Conservation (phyloP, 192 early-diverging fungal genomes). For the Backusella circina region DNA sequence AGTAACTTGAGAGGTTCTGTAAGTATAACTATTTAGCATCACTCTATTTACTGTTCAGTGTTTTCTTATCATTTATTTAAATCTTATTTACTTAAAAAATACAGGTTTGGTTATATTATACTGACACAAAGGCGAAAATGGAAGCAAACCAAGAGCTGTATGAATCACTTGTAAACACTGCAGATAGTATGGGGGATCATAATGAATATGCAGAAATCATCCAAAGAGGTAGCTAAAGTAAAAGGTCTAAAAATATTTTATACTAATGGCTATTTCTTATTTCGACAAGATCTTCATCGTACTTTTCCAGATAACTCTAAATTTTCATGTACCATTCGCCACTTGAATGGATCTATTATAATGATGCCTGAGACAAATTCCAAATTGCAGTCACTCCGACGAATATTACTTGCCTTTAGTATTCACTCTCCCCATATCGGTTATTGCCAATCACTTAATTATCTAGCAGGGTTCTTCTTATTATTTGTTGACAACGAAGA, state of each 20-base stretch:
- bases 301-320: slow-evolving; percentile 81
- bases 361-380: slow-evolving; percentile 43
- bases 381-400: slow-evolving; percentile 55
- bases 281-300: slow-evolving; percentile 63
- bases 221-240: slow-evolving; percentile 47
- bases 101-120: slow-evolving; percentile 60
- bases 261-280: slow-evolving; percentile 16
- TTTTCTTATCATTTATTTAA: background rate
- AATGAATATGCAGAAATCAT: slow-evolving; percentile 70
- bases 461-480: slow-evolving; percentile 70
- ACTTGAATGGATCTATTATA: background rate
- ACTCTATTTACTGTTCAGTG: background rate
- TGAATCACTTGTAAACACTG: slow-evolving; percentile 42
- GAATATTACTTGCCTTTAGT: slow-evolving; percentile 69
- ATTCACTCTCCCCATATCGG: slow-evolving; percentile 71
- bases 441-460: slow-evolving; percentile 84
- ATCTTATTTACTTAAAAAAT: slow-evolving; percentile 17
- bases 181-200: slow-evolving; percentile 41
- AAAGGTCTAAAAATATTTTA: background rate
- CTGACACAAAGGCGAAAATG: slow-evolving; percentile 59
- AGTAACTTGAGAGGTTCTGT: slow-evolving; percentile 54
- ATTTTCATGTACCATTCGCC: slow-evolving; percentile 49
- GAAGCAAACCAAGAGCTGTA: slow-evolving; percentile 55
- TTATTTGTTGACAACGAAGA: slow-evolving; percentile 72
- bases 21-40: slow-evolving; percentile 13